Conservation (phyloP, 768 basidiomycete species). For the Galerina sulciceps region DNA sequence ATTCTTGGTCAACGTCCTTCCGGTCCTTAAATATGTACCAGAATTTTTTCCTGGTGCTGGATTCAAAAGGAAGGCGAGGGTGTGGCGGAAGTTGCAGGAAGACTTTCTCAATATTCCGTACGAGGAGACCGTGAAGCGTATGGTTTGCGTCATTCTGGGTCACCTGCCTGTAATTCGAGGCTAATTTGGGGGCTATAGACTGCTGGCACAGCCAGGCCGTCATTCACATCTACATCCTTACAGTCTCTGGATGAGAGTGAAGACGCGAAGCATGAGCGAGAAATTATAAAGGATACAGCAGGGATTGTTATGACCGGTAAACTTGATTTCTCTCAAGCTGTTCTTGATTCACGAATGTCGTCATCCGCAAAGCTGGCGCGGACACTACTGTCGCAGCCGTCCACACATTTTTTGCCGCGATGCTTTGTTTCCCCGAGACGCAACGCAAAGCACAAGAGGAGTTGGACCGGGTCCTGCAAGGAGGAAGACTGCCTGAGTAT, state of each 20-base stretch:
- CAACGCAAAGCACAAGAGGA: conserved; percentile 1
- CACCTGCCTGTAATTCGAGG: not conserved
- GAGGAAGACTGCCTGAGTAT: not conserved
- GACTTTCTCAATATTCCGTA: not conserved
- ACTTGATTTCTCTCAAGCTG: not conserved
- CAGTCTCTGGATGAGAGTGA: not conserved
- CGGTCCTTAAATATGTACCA: not conserved
- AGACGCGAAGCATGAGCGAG: not conserved
- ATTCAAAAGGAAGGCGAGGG: not conserved
- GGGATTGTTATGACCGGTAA: not conserved
- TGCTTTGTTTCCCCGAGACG: not conserved
- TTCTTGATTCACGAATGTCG: not conserved
- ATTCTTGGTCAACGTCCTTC: not conserved
- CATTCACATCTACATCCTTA: not conserved
- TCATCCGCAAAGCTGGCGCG: not conserved
- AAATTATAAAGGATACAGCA: not conserved
- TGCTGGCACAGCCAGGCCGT: not conserved
- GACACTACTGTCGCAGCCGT: not conserved
- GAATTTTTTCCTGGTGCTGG: conserved; percentile 1
- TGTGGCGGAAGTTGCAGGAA: not conserved
- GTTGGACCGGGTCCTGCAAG: not conserved
- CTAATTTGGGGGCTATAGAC: not conserved
- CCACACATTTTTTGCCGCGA: not conserved
- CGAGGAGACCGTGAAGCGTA: not conserved
- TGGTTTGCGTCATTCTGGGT: not conserved